Percentiles rank a stretch among this genome's conserved stretches.
Evolutionary conservation across 441 rosid species (phyloP).

Genomic region (Gossypium schwendimanii): DNA sequence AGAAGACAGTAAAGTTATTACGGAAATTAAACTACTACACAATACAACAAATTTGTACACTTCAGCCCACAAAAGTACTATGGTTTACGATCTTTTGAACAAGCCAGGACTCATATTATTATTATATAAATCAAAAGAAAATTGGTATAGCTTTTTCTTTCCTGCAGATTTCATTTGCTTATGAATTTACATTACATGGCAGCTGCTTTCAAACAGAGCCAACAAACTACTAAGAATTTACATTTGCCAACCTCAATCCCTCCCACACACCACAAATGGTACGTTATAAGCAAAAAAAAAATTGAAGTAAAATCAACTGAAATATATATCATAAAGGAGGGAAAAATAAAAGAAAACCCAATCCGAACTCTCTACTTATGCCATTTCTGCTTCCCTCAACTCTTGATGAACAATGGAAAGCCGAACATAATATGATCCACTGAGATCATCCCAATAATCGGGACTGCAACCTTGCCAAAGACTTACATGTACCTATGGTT

Average conservation of each 20-base stretch:
- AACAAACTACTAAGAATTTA: conserved; percentile 46
- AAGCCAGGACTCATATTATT: conserved; percentile 11
- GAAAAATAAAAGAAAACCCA: conserved; percentile 13
- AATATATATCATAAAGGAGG: background rate
- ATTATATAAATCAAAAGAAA: conserved; percentile 13
- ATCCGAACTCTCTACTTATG: conserved; percentile 27
- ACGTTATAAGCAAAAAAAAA: conserved; percentile 13
- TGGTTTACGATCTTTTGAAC: background rate
- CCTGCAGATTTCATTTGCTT: conserved; percentile 27
- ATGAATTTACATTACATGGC: conserved; percentile 47
- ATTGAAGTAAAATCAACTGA: conserved; percentile 12
- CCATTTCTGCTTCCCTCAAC: conserved; percentile 23
- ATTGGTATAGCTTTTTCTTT: conserved; percentile 12
- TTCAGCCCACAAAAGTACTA: background rate
- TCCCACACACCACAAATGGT: conserved; percentile 32
- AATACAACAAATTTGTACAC: background rate
- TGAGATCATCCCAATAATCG: conserved; percentile 19
- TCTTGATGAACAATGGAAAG: conserved; percentile 22
- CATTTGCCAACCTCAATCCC: conserved; percentile 46
- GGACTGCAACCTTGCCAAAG: conserved; percentile 23
- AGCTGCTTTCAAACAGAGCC: conserved; percentile 27
- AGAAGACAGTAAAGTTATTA: no score
- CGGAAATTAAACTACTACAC: no score
- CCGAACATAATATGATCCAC: conserved; percentile 24
- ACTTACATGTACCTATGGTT: conserved; percentile 28